These are phyloP conservation scores for Lepiota brunneoincarnata DNA, from an alignment of 768 basidiomycete species.

Conservation along the genomic window DNA sequence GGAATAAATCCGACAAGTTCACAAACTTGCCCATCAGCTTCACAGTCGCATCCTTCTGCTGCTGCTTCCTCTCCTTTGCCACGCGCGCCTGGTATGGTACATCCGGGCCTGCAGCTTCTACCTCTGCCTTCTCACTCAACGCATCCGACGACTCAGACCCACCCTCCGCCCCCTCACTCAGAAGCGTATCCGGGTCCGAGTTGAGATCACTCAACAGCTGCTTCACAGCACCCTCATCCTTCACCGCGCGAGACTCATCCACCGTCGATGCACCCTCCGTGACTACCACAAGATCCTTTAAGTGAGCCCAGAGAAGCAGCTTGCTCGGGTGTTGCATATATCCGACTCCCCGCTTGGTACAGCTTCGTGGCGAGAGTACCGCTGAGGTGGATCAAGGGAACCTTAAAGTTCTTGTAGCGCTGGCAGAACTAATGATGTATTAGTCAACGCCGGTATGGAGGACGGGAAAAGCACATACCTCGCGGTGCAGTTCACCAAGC, in stretches of 20 bases:
- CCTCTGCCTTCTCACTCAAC: neutral
- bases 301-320: slow-evolving; percentile 27
- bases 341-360: slow-evolving; percentile 39
- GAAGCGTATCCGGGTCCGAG: slow-evolving; percentile 11
- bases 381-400: slow-evolving; percentile 53
- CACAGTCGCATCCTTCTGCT: slow-evolving; percentile 8
- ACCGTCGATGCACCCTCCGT: slow-evolving; percentile 35
- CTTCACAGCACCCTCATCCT: slow-evolving; percentile 7
- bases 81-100: slow-evolving; percentile 9
- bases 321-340: slow-evolving; percentile 39
- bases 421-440: slow-evolving; percentile 54
- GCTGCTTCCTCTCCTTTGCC: slow-evolving; percentile 10
- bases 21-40: slow-evolving; percentile 61
- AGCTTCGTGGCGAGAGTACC: slow-evolving; percentile 36
- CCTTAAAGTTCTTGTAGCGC: slow-evolving; percentile 71
- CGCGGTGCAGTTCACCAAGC: slow-evolving; percentile 63
- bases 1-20: slow-evolving; percentile 69
- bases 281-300: slow-evolving; percentile 35
- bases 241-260: slow-evolving; percentile 19
- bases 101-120: slow-evolving; percentile 13
- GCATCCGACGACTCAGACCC: neutral
- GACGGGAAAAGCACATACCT: slow-evolving; percentile 48
- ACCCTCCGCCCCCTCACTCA: slow-evolving; percentile 16
- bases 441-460: neutral
- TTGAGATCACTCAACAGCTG: slow-evolving; percentile 3